These are phyloP conservation scores for Rhododendron molle DNA, from an alignment of 148 eudicot genomes.

Conservation along the genomic window DNA sequence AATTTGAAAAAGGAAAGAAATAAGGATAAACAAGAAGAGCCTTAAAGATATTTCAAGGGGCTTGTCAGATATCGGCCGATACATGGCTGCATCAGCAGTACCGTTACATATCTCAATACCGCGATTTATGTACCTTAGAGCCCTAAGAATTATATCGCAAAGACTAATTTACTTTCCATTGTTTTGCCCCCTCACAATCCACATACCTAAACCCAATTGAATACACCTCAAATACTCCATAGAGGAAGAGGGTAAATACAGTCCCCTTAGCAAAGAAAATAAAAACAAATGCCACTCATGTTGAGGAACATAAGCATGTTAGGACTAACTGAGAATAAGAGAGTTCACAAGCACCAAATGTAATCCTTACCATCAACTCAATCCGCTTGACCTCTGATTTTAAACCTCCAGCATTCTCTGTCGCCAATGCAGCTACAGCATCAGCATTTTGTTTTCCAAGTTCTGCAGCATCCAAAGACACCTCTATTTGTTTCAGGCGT, in stretches of 20 bases:
- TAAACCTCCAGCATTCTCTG: slow-evolving; percentile 50
- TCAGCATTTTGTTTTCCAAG: slow-evolving; percentile 67
- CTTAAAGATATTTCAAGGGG: not conserved
- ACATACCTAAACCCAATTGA: not conserved
- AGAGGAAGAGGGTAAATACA: not conserved
- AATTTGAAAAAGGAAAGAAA: not conserved
- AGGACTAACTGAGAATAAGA: not conserved
- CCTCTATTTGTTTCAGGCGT: slow-evolving; percentile 57
- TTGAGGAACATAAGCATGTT: not conserved
- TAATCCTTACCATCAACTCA: slow-evolving; percentile 52
- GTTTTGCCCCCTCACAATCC: not conserved
- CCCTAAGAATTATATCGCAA: not conserved
- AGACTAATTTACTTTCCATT: not conserved
- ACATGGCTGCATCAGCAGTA: not conserved
- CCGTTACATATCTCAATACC: not conserved
- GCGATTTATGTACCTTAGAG: not conserved
- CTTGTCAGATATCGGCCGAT: not conserved
- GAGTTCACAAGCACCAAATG: not conserved
- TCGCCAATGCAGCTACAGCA: slow-evolving; percentile 55
- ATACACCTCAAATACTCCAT: not conserved
- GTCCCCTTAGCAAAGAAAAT: not conserved
- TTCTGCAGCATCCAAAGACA: slow-evolving; percentile 62
- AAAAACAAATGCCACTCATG: not conserved
- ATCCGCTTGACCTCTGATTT: slow-evolving; percentile 61
- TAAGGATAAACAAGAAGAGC: not conserved